A percentile compares a stretch with the other conserved stretches of the same genome.
Conservation (phyloP, 2,329 filamentous ascomycete species). For the Karstenula rhodostoma region DNA sequence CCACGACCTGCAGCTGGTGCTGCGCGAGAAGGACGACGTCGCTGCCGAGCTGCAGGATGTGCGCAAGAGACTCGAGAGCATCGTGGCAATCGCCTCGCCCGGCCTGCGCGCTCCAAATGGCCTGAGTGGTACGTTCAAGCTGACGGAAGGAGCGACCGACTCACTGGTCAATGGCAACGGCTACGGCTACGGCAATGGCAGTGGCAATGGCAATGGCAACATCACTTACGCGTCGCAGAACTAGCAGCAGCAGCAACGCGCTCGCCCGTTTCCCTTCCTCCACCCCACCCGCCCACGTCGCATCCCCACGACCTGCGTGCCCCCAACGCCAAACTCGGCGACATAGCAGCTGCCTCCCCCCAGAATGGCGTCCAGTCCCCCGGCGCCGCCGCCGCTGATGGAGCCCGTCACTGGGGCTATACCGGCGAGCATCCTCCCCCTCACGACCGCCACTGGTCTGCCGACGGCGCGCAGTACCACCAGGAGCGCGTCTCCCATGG, state of each 20-base stretch:
- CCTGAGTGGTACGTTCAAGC: slow-evolving; percentile 51
- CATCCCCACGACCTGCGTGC: slow-evolving; percentile 31
- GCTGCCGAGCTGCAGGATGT: slow-evolving; percentile 84
- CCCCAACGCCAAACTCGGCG: slow-evolving; percentile 32
- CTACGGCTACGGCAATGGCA: background rate
- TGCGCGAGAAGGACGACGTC: slow-evolving; percentile 78
- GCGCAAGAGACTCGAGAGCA: slow-evolving; percentile 70
- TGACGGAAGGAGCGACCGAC: background rate
- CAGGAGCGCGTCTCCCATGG: slow-evolving; percentile 45
- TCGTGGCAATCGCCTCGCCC: slow-evolving; percentile 71
- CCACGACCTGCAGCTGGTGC: slow-evolving; percentile 78
- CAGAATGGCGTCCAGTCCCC: slow-evolving; percentile 40
- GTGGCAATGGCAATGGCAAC: slow-evolving; percentile 2
- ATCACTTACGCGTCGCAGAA: slow-evolving; percentile 44
- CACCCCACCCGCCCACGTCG: slow-evolving; percentile 25
- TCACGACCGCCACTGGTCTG: slow-evolving; percentile 45
- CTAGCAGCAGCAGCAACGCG: slow-evolving; percentile 58
- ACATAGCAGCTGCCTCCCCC: slow-evolving; percentile 29
- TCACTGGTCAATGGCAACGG: background rate
- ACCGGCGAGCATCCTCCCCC: slow-evolving; percentile 41
- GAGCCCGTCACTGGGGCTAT: slow-evolving; percentile 42
- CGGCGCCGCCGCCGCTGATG: slow-evolving; percentile 28
- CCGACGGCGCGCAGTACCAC: slow-evolving; percentile 53
- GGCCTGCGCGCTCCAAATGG: slow-evolving; percentile 57
- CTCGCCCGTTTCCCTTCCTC: slow-evolving; percentile 42